These are phyloP conservation scores for Posidonia australis DNA, from an alignment of 106 monocot species.

Conservation along the genomic window DNA sequence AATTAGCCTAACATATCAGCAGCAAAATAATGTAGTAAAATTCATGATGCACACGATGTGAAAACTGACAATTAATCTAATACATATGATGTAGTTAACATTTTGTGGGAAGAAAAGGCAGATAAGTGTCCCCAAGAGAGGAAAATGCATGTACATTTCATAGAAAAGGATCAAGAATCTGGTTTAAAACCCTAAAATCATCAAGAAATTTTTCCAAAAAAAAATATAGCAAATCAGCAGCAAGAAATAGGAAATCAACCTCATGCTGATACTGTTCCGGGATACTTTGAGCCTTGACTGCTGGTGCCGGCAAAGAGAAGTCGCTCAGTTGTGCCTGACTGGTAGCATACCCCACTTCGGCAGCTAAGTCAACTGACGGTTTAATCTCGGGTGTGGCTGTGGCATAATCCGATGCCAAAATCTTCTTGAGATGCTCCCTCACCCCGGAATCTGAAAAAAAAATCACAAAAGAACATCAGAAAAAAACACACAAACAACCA, in stretches of 20 bases:
- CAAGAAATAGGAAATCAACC: neutral
- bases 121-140: too few species aligned
- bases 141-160: too few species aligned
- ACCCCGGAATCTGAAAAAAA: conserved; percentile 47
- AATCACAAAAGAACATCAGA: neutral
- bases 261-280: conserved; percentile 1
- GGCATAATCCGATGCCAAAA: conserved; percentile 65
- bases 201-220: neutral
- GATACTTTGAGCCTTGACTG: neutral
- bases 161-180: neutral
- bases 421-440: conserved; percentile 75
- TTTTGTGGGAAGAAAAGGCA: too few species aligned
- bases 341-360: conserved; percentile 45
- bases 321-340: conserved; percentile 23
- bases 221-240: neutral
- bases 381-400: conserved; percentile 72
- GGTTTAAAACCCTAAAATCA: neutral
- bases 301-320: neutral
- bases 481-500: neutral
- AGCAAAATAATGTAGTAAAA: too few species aligned
- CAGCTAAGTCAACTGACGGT: conserved; percentile 72
- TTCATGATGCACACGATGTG: too few species aligned
- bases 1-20: too few species aligned
- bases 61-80: too few species aligned
- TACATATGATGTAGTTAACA: too few species aligned